Base-by-base conservation (phyloP, 2,329 filamentous ascomycete genomes). In the Amylocarpus encephaloides region DNA sequence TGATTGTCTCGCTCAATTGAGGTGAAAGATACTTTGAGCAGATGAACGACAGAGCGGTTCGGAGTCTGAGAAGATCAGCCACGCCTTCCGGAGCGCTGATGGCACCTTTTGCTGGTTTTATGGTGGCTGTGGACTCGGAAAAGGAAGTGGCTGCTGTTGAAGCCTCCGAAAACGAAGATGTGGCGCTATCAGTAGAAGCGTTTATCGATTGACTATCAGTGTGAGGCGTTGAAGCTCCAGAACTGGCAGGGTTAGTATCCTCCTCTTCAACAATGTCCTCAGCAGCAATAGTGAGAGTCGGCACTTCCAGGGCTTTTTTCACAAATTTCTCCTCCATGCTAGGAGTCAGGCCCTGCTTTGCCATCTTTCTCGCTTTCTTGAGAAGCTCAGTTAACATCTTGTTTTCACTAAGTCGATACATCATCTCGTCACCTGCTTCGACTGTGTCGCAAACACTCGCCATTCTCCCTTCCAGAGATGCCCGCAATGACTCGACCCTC, bases 301-400 rank as follows among this genome's bases (percentile, higher is more conserved):
- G 92, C 4, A 83, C 78, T 59, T 93, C 86, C 5, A 98, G 73
- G 2, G 79, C 78, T 62, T 85, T 85, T 46, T 76, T 79, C 7
- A 98, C 81, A 59, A 95, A 94, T 38, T 80, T 84, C 42, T 93
- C 86, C 64, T 96, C 92, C 75, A 98, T 78, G 59, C 85, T 95
- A 6, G 73, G 70, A 1, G 93, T 90, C 9, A 97, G 70, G 0
- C 82, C 80, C 1, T 70, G 71, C 4, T 71, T 68, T n/a, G 76
- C 74, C 75, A 94, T 85, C 5, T 74, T 74, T 53, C 76, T 74
- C 5, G 90, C 89, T 67, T 96, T 97, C 15, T 68, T 63, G 6
- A 91, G 55, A 1, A 97, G 63, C 49, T 84, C 75, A 1, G 68
- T 63, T 6, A 85, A 62, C 1, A 96, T 76, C 64, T 90, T 95